Evolutionary conservation across 306 rosid genomes (phyloP), one percentile per base, ranked within the genome.

Genomic region (Macrotyloma uniflorum): DNA sequence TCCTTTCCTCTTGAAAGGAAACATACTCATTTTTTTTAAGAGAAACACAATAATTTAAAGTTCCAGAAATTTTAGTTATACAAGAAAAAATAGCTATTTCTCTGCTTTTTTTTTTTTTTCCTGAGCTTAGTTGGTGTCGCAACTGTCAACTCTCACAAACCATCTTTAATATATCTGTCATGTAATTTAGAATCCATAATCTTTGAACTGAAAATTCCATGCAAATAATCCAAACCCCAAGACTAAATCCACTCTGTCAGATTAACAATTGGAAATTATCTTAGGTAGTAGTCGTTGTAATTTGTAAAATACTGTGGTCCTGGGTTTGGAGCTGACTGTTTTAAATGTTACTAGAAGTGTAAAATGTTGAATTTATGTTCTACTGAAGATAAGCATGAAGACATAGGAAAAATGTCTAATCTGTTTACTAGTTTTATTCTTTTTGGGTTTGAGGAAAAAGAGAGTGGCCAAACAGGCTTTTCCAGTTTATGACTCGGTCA

Each of bases 1-100:
- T 28, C 28, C 80, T 71, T 79, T 78, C 74, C 49, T 32, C 76
- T 71, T 81, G 47, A 79, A 81, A 85, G 86, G 85, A 79, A 55
- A 40, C 58, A 84, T 26, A 85, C 72, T 61, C 38, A 78, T 76
- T 84, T 61, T 20, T 8, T 47, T 77, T 19, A n/a, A 14, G 71
- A 63, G 15, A 66, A 72, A 78, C 36, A 70, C 33, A 65, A 71
- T 47, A 70, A 78, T 49, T 42, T 67, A 50, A 55, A 68, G 79
- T 62, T 23, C 53, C 35, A 74, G 24, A 72, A 33, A 36, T 73
- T 72, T 66, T 72, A 80, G 55, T 36, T 30, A 64, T 62, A 38
- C 50, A 67, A 42, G 77, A 76, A 46, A 62, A 81, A 54, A 46
- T 24, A 45, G 43, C 5, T 63, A 14, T 70, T 82, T 43, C 11